Base-by-base conservation (phyloP, 1,139 yeast genomes). In the Lodderomyces pseudojiufengensis region DNA sequence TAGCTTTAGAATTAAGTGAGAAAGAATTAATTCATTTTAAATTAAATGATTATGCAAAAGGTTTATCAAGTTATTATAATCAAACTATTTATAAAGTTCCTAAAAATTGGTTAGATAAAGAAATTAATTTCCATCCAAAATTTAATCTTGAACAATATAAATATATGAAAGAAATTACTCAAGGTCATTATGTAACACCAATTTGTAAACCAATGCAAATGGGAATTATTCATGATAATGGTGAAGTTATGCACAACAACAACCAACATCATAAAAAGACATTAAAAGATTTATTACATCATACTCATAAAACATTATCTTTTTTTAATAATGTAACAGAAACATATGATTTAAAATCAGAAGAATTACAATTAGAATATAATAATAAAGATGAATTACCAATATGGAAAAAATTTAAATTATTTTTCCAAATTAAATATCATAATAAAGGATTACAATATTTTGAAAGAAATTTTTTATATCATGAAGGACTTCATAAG, bases 401-500 rank as follows among this genome's bases (percentile, higher is more conserved):
- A 36, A 56, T 59, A 50, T 72, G 76, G 73, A 59, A 65, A 44
- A 70, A 64, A 41, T 49, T 76, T 32, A 60, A 58, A 42, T 60
- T 72, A 39, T 52, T 49, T 37, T 55, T 60, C 48, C 54, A 49
- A 33, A 62, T 66, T 38, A 47, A 44, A 50, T 61, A 41, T 36
- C 70, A 64, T 43, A 77, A 77, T 53, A 59, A 58, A 45, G 57
- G 65, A 36, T 49, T 71, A 37, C 74, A 71, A 48, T 73, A 65
- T 52, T 73, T 77, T 45, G 96, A 88, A 55, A 73, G 92, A 50
- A 63, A 69, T 44, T 84, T 87, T 59, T 58, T 84, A 37, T 65
- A 75, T 51, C 64, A 70, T 22, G 62, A 72, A 3, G 96, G 96
- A 3, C 72, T 87, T 36, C 59, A 68, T 44, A 67, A 65, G 25